Evolutionary conservation across 306 rosid species (phyloP), one percentile per base, ranked within the genome.

Genomic region (Albizia julibrissin): DNA sequence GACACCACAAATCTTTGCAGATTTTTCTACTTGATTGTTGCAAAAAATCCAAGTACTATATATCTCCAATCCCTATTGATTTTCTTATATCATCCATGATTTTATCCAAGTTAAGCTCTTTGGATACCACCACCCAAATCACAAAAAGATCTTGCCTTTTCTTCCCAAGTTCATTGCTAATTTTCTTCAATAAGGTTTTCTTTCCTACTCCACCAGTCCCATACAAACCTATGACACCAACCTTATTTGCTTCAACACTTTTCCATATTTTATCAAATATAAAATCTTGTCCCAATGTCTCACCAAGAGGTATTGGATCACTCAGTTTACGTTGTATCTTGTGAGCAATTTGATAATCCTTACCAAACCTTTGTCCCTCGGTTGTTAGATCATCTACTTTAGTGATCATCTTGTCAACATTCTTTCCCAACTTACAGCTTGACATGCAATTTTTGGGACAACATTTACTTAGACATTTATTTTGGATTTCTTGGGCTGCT

Each of bases 151-250:
- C 9, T 1, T 14, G 6, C 3, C 12, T 62, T 62, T 15, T 37
- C 37, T 39, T 15, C 59, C 12, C 44, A 19, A 78, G 39, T 22
- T 79, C 82, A 49, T 40, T 78, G 14, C 40, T 40, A 49, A 83
- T 49, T 78, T 47, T 78, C 26, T 26, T 62, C 31, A 78, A 9
- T 21, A 78, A 78, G 16, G 82, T 83, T 0, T 82, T 77, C 69
- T 83, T 78, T 0, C 86, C 86, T 0, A 2, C 62, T 0, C 86
- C 82, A 0, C 79, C 82, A 70, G 85, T 88, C 21, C 88, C 90
- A 56, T 67, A 78, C 4, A 85, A 13, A 0, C 81, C 81, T 21
- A 82, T 44, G 3, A 14, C 50, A 24, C 77, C 76, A 34, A 67
- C 46, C 10, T 37, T 27, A 2, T 67, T 72, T 18, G 46, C 26